These are phyloP conservation scores for Podaxis sp. DNA, from an alignment of 768 basidiomycete species.

Conservation along the genomic window DNA sequence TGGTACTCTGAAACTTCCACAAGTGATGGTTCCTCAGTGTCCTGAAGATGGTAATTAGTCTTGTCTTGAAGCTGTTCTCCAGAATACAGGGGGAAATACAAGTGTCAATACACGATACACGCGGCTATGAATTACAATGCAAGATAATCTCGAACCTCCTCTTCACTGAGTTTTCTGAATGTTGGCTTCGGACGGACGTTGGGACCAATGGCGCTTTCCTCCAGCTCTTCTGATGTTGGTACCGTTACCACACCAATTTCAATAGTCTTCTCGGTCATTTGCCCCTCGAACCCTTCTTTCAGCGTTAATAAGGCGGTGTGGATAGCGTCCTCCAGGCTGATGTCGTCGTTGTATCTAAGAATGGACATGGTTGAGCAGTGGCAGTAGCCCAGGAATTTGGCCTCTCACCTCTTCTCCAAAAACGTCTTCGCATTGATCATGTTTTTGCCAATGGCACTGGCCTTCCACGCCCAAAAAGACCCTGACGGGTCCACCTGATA, in stretches of 20 bases:
- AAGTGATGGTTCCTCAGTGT: conserved; percentile 12
- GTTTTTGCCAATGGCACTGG: conserved; percentile 99
- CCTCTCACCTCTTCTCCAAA: conserved; percentile 89
- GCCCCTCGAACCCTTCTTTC: conserved; percentile 99
- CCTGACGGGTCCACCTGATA: conserved; percentile 99
- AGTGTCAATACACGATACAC: conserved; percentile 10
- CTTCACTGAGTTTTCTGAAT: conserved; percentile 94
- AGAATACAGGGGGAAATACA: background rate
- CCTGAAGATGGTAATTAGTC: background rate
- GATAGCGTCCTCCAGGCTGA: conserved; percentile 97
- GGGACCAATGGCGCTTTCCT: conserved; percentile 66
- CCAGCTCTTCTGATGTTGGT: conserved; percentile 68
- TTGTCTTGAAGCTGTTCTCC: background rate
- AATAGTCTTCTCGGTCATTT: conserved; percentile 99
- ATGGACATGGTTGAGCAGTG: conserved; percentile 22
- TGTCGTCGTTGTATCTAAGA: conserved; percentile 95
- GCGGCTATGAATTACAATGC: conserved; percentile 54
- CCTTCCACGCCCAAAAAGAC: conserved; percentile 99
- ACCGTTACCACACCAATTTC: conserved; percentile 97
- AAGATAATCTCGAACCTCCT: conserved; percentile 96
- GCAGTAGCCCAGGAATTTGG: conserved; percentile 19
- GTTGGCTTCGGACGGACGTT: conserved; percentile 78
- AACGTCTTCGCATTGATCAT: conserved; percentile 99
- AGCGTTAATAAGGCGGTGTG: conserved; percentile 97
- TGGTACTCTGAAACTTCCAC: conserved; percentile 1